Base-by-base conservation (phyloP, 306 rosid genomes). In the Acmispon strigosus region DNA sequence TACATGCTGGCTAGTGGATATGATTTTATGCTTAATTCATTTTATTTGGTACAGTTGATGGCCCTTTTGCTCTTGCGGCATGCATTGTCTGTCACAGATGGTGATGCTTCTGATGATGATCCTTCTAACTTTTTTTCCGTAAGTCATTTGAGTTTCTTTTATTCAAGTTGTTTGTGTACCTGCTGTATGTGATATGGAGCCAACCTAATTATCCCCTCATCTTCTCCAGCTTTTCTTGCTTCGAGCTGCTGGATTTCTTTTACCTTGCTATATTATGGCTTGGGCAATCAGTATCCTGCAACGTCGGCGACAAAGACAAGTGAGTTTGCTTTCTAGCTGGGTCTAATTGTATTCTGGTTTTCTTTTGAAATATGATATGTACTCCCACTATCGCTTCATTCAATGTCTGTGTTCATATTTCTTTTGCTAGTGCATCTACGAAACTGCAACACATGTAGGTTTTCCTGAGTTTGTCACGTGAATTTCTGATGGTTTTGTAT, bases 241-340 rank as follows among this genome's bases (percentile, higher is more conserved):
- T 68, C 87, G 96, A 16, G 97, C 96, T 27, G 97, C 96, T 81
- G 96, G 99, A 34, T 95, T 91, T 87, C 91, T 95, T 52, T 84
- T 95, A 75, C 99, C 99, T 70, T 95, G 96, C 86, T 95, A 95
- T 73, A 89, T 95, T 14, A 95, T 95, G 97, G 97, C 99, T 69
- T 95, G 99, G 90, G 99, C 96, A 72, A 85, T 95, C 82, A 89
- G 92, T 77, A 85, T 95, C 74, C 85, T 95, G 88, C 99, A 95
- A 80, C 97, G 91, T 9, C 84, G 96, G 52, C 92, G 96, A 58
- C 99, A 90, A 78, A 89, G 96, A 91, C 99, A 86, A 84, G 99
- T 95, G 14, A 66, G 82, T 53, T 39, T 39, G 7, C 4, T 19
- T 69, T 58, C 11, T 67, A 51, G 8, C 47, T 47, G 17, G 12